These are phyloP conservation scores for Chalciporus piperatus DNA, from an alignment of 768 basidiomycete genomes.

Conservation along the genomic window DNA sequence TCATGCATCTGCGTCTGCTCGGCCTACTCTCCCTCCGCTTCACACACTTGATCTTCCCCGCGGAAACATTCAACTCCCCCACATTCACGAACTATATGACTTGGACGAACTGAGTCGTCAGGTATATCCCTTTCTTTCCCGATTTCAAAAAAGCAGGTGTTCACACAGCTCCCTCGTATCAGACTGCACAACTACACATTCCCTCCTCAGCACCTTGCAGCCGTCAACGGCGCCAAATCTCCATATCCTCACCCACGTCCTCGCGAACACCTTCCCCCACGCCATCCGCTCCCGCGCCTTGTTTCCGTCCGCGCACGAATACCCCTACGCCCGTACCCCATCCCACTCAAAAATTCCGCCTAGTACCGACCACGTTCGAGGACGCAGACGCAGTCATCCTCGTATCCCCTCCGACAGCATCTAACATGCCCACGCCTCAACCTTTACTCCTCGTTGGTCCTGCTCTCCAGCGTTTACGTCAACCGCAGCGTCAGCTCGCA, in stretches of 20 bases:
- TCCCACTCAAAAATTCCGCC: constrained; percentile 33
- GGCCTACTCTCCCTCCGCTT: constrained; percentile 54
- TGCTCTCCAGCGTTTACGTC: constrained; percentile 45
- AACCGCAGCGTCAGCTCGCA: constrained; percentile 38
- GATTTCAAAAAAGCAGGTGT: neutral
- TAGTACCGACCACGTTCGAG: constrained; percentile 50
- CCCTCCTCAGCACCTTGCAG: neutral
- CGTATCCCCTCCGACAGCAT: constrained; percentile 33
- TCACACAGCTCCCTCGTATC: neutral
- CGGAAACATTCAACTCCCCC: constrained; percentile 7
- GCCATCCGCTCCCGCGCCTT: constrained; percentile 24
- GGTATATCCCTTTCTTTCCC: constrained; percentile 9
- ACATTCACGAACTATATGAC: constrained; percentile 12
- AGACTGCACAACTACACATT: neutral
- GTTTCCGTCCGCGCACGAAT: constrained; percentile 13
- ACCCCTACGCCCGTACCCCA: constrained; percentile 10
- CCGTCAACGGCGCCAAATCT: constrained; percentile 32
- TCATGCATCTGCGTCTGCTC: constrained; percentile 30
- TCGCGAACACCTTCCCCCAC: constrained; percentile 40
- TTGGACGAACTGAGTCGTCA: neutral
- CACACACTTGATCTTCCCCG: constrained; percentile 43
- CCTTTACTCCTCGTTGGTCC: constrained; percentile 51
- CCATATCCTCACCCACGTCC: constrained; percentile 38
- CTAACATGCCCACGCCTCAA: constrained; percentile 15
- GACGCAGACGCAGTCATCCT: constrained; percentile 53